Base-by-base conservation (phyloP, 2,329 filamentous ascomycete genomes). In the Diaporthe vexans region DNA sequence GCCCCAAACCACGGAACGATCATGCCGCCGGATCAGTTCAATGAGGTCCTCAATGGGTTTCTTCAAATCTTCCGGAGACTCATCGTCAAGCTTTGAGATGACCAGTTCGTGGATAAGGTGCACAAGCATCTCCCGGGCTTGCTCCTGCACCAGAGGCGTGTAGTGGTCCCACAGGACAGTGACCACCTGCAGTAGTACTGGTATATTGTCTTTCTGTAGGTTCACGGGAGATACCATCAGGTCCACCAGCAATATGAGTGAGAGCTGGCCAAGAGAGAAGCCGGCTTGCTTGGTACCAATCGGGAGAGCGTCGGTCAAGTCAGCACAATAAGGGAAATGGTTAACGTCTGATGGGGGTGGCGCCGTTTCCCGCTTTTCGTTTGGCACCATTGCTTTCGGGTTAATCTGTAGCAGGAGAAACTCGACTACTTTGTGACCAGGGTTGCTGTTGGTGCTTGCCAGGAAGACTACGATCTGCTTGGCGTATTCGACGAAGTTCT, bases 391-490 rank as follows among this genome's bases (percentile, higher is more conserved):
- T n/a, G 95, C 94, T 82, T 97, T 97, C 0, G 97, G 96, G 0
- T 91, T 94, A 76, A 99, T 95, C 77, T 98, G 95, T 83, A 97
- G 89, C 37, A 98, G 86, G 72, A 99, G 88, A 78, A 98, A 98
- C 77, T 99, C 97, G 15, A 99, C 93, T 4, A 99, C 95, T 80
- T 97, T 97, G 63, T 94, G 93, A 0, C 95, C 95, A 2, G 95
- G 81, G 84, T 93, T 80, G 90, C 86, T 89, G 76, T 86, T 88
- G 0, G 89, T 98, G 77, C 94, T 97, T 0, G 97, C 97, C 7
- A 99, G 83, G 81, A 98, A 98, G 0, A 99, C 97, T 21, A 98
- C 95, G 70, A 99, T 97, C 82, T 99, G 97, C 85, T 98, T 99
- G 7, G 96, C 96, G 81, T 97, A 98, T 78, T 98, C 95, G 72